These are phyloP conservation scores for Flammula alnicola DNA, from an alignment of 1,284 basidiomycete species.

Conservation along the genomic window DNA sequence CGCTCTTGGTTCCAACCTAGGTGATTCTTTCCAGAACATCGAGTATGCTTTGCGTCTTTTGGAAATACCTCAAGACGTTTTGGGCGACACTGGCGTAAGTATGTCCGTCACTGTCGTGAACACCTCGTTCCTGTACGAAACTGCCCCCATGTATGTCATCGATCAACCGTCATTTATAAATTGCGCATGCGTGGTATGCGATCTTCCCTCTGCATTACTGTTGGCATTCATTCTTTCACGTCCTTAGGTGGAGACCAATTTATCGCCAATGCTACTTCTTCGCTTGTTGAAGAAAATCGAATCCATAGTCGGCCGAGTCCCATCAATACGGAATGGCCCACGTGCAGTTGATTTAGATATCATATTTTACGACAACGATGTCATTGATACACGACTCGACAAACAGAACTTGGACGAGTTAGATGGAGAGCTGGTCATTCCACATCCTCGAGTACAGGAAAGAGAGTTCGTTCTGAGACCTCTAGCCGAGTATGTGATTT, in stretches of 20 bases:
- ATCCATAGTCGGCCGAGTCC: constrained; percentile 76
- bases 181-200: constrained; percentile 83
- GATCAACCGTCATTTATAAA: constrained; percentile 93
- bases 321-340: constrained; percentile 86
- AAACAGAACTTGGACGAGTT: constrained; percentile 52
- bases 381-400: constrained; percentile 62
- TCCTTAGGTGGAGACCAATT: constrained; percentile 72
- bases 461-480: constrained; percentile 94
- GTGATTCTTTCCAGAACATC: constrained; percentile 87
- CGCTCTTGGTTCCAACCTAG: constrained; percentile 90
- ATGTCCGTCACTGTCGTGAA: constrained; percentile 56
- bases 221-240: not conserved
- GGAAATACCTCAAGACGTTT: constrained; percentile 45
- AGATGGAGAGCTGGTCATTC: constrained; percentile 74
- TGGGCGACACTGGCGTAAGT: constrained; percentile 23
- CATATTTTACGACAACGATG: constrained; percentile 73
- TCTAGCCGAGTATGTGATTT: constrained; percentile 73
- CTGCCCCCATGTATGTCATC: constrained; percentile 92
- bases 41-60: constrained; percentile 71
- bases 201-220: not conserved
- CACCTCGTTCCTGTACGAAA: constrained; percentile 95
- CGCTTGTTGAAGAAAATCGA: constrained; percentile 80
- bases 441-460: constrained; percentile 84
- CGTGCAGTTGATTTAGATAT: constrained; percentile 93
- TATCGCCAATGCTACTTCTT: constrained; percentile 70